Evolutionary conservation across 2,329 filamentous ascomycete species (phyloP).

Genomic region (Penicillium sp.): DNA sequence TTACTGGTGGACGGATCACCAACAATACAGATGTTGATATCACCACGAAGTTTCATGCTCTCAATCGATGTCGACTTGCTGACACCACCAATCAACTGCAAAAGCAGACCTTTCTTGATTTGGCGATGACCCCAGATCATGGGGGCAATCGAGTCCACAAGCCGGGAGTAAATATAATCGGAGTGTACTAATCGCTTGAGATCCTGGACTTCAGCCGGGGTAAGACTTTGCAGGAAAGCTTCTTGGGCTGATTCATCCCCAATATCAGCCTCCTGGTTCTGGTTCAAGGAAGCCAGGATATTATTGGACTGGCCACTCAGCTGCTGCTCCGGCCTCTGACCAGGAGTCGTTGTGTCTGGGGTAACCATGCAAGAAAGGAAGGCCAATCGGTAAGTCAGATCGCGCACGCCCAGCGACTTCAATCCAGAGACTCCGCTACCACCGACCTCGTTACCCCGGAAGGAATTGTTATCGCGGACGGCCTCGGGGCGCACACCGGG

Average conservation of each 20-base stretch:
- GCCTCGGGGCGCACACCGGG: slow-evolving; percentile 82
- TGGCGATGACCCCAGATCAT: slow-evolving; percentile 98
- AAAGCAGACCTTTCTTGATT: slow-evolving; percentile 91
- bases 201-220: slow-evolving; percentile 83
- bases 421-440: slow-evolving; percentile 82
- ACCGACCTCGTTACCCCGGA: slow-evolving; percentile 74
- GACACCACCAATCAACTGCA: slow-evolving; percentile 95
- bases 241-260: slow-evolving; percentile 83
- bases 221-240: slow-evolving; percentile 81
- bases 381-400: slow-evolving; percentile 92
- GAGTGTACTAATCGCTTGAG: slow-evolving; percentile 90
- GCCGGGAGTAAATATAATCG: slow-evolving; percentile 87
- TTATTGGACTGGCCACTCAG: slow-evolving; percentile 74
- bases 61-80: slow-evolving; percentile 80
- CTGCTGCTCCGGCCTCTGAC: slow-evolving; percentile 67
- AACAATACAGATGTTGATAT: slow-evolving; percentile 98
- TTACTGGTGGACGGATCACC: slow-evolving; percentile 97
- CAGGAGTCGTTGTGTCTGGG: slow-evolving; percentile 77
- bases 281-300: slow-evolving; percentile 79
- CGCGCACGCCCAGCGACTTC: slow-evolving; percentile 88
- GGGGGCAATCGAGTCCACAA: slow-evolving; percentile 91
- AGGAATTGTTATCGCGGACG: slow-evolving; percentile 75
- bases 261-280: slow-evolving; percentile 65
- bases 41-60: slow-evolving; percentile 91
- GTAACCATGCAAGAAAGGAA: slow-evolving; percentile 96